These are phyloP conservation scores for Ogataea naganishii DNA, from an alignment of 805 yeast species.

Conservation along the genomic window DNA sequence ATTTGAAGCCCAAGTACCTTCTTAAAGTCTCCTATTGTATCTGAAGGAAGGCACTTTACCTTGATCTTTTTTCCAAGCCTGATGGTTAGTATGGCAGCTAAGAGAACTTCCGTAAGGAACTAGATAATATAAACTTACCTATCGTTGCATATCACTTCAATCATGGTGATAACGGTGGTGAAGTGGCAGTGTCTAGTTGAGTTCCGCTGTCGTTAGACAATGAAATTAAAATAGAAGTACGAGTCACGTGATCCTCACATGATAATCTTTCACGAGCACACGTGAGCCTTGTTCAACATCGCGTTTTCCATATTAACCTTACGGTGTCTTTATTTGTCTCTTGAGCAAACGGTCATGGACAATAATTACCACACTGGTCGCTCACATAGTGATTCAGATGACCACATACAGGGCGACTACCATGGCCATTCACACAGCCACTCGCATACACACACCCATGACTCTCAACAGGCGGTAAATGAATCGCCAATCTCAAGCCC, in stretches of 20 bases:
- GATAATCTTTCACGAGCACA: neutral
- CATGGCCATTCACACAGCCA: no score
- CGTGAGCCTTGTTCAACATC: neutral
- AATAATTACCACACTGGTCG: no score
- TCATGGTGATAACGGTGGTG: slow-evolving; percentile 32
- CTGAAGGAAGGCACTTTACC: slow-evolving; percentile 82
- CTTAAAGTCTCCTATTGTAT: slow-evolving; percentile 85
- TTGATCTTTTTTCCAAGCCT: slow-evolving; percentile 80
- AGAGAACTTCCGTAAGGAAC: no score
- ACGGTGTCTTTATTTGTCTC: no score
- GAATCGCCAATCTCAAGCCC: no score
- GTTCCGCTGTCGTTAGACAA: neutral
- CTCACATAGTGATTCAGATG: no score
- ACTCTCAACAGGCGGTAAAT: no score
- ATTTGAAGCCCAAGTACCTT: slow-evolving; percentile 74
- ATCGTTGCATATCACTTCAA: slow-evolving; percentile 67
- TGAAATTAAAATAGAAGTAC: no score
- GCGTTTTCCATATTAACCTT: no score
- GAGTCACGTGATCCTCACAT: neutral
- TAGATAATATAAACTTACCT: slow-evolving; percentile 29
- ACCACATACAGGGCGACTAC: no score
- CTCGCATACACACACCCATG: no score
- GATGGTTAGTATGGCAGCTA: slow-evolving; percentile 14
- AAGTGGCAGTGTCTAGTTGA: neutral
- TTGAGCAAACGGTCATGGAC: no score